Conservation (phyloP, 768 basidiomycete species). For the Kwoniella botswanensis region DNA sequence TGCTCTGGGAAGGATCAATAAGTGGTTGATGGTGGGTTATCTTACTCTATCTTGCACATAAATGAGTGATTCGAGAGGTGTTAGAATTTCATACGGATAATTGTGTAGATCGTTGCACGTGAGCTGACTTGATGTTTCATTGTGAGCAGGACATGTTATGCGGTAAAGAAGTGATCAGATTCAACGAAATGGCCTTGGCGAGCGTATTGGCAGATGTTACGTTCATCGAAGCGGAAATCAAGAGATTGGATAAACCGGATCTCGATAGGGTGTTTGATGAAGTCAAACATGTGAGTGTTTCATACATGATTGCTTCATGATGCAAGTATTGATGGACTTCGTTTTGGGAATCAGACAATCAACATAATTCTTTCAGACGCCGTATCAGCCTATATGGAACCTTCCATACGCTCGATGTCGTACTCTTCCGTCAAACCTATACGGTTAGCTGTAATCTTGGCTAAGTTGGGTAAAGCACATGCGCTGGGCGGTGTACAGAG, state of each 20-base stretch:
- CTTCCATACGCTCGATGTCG: constrained; percentile 58
- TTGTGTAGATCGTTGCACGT: not conserved
- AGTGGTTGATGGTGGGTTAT: constrained; percentile 78
- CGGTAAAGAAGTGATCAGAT: constrained; percentile 66
- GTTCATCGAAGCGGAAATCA: constrained; percentile 86
- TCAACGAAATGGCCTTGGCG: constrained; percentile 88
- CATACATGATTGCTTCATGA: not conserved
- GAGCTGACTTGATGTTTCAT: not conserved
- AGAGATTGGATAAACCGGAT: constrained; percentile 72
- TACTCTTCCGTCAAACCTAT: constrained; percentile 54
- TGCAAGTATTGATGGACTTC: not conserved
- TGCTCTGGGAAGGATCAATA: constrained; percentile 85
- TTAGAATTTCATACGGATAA: not conserved
- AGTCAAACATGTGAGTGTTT: constrained; percentile 70
- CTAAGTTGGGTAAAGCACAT: constrained; percentile 52
- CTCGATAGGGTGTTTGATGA: constrained; percentile 76
- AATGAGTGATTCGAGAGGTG: too few relatives aligned
- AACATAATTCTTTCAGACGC: constrained; percentile 71
- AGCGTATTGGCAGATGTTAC: constrained; percentile 84
- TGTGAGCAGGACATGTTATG: constrained; percentile 39
- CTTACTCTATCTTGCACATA: not conserved
- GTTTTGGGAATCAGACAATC: constrained; percentile 46
- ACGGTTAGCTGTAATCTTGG: constrained; percentile 51
- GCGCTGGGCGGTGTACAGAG: constrained; percentile 23
- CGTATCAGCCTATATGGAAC: constrained; percentile 79